Evolutionary conservation across 768 basidiomycete species (phyloP), one percentile per base, ranked within the genome.

Genomic region (Boletus sensibilis): DNA sequence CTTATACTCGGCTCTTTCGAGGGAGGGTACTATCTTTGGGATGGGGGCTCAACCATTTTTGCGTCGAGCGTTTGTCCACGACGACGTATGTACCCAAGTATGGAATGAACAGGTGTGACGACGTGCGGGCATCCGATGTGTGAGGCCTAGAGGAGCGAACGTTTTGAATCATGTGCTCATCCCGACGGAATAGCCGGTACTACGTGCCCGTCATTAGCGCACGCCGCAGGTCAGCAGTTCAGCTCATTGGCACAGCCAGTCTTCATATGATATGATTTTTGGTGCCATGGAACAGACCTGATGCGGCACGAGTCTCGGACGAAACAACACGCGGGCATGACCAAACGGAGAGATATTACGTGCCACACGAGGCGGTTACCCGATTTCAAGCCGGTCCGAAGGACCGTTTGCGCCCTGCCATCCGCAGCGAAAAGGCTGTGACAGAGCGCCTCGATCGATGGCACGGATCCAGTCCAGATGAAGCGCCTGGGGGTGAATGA

Each of bases 1-100:
- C 53, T 20, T 46, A 18, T 42, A 33, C 39, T 35, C 20, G 25
- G 27, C 29, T 49, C 46, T 40, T 54, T 34, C 27, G 25, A 52
- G 41, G 50, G 33, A 9, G 33, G 46, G 56, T 61, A 39, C 53
- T 21, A 29, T 58, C 31, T 38, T 46, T 23, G 21, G 48, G 43
- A 23, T 49, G 41, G 43, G 41, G 20, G 35, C 43, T 41, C 47
- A 20, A 25, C 34, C 12, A 3, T 14, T 5, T 45, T 35, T 33
- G 37, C 52, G 29, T 57, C 49, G 49, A 53, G 42, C 50, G 38
- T 44, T 50, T 54, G 25, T 56, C 37, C 46, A 48, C 50, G 39
- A 34, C n/a, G 63, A 33, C 64, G 53, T 55, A 57, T 58, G 56
- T 62, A 64, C 37, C 54, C 53, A 51, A 56, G 41, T 55, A 62